phyloP scores from a whole-genome alignment of 371 early-diverging fungal genomes.

The Mucor ambiguus region DNA sequence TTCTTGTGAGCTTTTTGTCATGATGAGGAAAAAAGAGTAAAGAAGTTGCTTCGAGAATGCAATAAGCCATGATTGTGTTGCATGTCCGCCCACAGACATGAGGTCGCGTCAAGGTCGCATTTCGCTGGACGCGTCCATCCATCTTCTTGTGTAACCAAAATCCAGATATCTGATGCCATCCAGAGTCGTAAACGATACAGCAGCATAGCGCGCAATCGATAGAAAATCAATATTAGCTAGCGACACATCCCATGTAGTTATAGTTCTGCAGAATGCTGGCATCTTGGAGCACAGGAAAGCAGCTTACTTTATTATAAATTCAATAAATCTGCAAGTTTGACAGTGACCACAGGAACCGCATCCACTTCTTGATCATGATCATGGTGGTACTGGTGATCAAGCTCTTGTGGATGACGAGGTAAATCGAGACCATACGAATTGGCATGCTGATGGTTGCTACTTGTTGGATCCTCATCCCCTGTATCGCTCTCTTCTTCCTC shows the following conservation, averaged over 20 bases:
- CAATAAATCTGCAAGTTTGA: constrained; percentile 11
- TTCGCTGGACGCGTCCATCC: no score
- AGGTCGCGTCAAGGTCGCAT: no score
- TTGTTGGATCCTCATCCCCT: background rate
- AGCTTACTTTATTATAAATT: background rate
- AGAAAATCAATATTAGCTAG: no score
- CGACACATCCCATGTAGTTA: no score
- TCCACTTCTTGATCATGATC: background rate
- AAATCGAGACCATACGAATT: background rate
- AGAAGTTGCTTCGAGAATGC: no score
- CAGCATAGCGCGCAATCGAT: no score
- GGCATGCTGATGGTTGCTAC: background rate
- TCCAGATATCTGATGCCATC: no score
- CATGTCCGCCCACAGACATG: no score
- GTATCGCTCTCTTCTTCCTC: background rate
- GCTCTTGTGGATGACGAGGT: background rate
- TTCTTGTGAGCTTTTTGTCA: background rate
- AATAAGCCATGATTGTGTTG: no score
- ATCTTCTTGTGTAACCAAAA: no score
- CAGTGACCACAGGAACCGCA: background rate
- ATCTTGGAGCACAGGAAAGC: background rate
- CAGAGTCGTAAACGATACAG: no score
- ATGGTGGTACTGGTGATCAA: background rate
- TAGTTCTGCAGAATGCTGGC: no score
- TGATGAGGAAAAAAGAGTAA: background rate